A percentile compares a stretch with the other conserved stretches of the same genome.
These are phyloP conservation scores for Dictyostelium brefeldianum DNA, from an alignment of 78 protist species.

Conservation along the genomic window DNA sequence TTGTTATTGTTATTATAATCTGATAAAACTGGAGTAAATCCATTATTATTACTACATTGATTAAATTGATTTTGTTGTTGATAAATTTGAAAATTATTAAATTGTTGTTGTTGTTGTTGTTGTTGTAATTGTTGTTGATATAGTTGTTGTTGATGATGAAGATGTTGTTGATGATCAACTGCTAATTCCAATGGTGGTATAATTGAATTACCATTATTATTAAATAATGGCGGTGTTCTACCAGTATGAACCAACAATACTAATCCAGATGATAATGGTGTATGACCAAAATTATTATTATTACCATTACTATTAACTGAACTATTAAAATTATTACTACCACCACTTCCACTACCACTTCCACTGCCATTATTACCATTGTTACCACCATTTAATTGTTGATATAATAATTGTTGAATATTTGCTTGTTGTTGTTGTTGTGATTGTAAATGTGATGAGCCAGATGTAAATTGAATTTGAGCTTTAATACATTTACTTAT, in stretches of 20 bases:
- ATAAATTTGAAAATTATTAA: neutral
- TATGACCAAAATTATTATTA: slow-evolving; percentile 15
- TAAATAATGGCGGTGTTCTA: slow-evolving; percentile 10
- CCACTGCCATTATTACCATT: neutral
- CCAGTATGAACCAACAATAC: slow-evolving; percentile 2
- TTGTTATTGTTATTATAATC: neutral
- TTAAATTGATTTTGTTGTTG: neutral
- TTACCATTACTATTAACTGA: neutral
- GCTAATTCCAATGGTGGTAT: slow-evolving; percentile 47
- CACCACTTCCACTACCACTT: neutral
- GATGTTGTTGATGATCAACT: neutral
- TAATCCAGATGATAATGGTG: slow-evolving; percentile 11
- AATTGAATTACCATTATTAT: neutral
- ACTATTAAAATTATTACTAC: slow-evolving; percentile 4
- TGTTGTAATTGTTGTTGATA: slow-evolving; percentile 5
- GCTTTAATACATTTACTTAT: slow-evolving; percentile 15
- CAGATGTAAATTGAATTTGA: slow-evolving; percentile 23
- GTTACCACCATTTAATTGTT: neutral
- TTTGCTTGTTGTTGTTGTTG: neutral
- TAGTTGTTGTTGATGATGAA: neutral
- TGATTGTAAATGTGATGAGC: slow-evolving; percentile 11
- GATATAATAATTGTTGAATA: neutral
- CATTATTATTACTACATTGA: neutral
- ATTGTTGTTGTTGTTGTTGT: neutral
- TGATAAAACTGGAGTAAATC: neutral